Evolutionary conservation across 352 stramenopile species (phyloP).

Genomic region (Globisporangium carolinianum): DNA sequence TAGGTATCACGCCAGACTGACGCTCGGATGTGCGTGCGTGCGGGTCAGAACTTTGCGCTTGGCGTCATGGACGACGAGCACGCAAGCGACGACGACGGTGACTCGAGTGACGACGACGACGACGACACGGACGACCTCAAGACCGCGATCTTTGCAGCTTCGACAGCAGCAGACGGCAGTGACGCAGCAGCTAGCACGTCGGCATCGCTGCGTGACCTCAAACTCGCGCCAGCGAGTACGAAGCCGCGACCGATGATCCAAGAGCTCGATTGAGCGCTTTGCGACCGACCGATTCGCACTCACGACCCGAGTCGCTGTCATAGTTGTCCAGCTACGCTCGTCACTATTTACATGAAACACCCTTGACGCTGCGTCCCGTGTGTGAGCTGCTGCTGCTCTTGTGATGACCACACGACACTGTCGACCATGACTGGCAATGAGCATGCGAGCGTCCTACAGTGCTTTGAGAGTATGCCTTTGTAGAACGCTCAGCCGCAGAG

Average conservation of each 20-base stretch:
- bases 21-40: no score
- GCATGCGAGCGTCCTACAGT: no score
- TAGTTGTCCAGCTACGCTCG: no score
- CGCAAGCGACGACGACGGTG: constrained; percentile 15
- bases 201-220: constrained; percentile 14
- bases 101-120: constrained; percentile 22
- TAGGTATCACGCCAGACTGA: no score
- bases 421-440: no score
- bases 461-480: no score
- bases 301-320: neutral
- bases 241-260: constrained; percentile 61
- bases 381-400: neutral
- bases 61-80: constrained; percentile 49
- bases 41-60: constrained; percentile 64
- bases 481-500: neutral
- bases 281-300: neutral
- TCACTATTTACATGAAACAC: no score
- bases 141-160: constrained; percentile 3
- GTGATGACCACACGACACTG: no score
- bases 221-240: constrained; percentile 25
- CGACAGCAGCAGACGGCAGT: neutral
- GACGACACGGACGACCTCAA: constrained; percentile 19
- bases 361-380: no score
- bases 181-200: constrained; percentile 5
- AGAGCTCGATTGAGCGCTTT: constrained; percentile 43